phyloP scores from a whole-genome alignment of 1,139 yeast species.

The Pichia sp. region DNA sequence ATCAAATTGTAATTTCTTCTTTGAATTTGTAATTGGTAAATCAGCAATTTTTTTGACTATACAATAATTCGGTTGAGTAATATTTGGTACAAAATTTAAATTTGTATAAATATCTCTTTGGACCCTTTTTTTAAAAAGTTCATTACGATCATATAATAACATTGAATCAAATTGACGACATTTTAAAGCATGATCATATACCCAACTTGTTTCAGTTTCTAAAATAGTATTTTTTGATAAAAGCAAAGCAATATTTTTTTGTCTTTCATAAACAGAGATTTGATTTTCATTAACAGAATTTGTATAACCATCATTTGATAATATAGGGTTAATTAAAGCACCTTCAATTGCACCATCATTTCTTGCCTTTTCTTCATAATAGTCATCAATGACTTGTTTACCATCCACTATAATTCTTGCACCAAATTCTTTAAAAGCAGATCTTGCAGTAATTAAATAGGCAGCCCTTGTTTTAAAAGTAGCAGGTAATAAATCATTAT shows the following conservation, averaged over 20 bases:
- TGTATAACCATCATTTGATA: constrained; percentile 8
- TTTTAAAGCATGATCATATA: constrained; percentile 75
- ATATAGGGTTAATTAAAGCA: constrained; percentile 30
- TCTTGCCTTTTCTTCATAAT: constrained; percentile 71
- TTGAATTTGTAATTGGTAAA: constrained; percentile 18
- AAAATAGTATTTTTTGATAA: constrained; percentile 7
- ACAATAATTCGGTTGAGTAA: constrained; percentile 62
- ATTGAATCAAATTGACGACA: constrained; percentile 64
- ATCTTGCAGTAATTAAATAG: constrained; percentile 84
- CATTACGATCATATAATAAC: constrained; percentile 53
- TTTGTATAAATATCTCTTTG: constrained; percentile 79
- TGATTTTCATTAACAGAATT: constrained; percentile 1
- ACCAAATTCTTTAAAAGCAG: constrained; percentile 89
- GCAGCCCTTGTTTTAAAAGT: constrained; percentile 89
- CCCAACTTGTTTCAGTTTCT: constrained; percentile 45
- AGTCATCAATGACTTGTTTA: constrained; percentile 76
- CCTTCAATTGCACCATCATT: constrained; percentile 74
- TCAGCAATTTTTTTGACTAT: constrained; percentile 30
- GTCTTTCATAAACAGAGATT: constrained; percentile 12
- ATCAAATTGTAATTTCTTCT: constrained; percentile 38
- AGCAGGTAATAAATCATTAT: constrained; percentile 77
- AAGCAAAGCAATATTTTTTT: constrained; percentile 13
- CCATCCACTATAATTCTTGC: constrained; percentile 80
- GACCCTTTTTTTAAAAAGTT: constrained; percentile 48
- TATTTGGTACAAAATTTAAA: constrained; percentile 60